Base-by-base conservation (phyloP, 129 eudicot genomes). In the Chrysanthemum lavandulifolium region DNA sequence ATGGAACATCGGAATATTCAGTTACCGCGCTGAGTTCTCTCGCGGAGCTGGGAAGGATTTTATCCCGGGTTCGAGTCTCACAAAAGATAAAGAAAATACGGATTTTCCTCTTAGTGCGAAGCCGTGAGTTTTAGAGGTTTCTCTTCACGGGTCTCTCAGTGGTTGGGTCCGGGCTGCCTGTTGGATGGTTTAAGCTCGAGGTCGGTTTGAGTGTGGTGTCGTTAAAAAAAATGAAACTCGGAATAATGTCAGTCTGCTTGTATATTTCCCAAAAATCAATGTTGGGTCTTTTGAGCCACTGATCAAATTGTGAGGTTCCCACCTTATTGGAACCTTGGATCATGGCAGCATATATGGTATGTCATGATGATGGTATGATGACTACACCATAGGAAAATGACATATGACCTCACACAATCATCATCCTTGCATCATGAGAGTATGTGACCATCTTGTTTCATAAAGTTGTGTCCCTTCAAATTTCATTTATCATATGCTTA, bases 301-400 rank as follows among this genome's bases (percentile, higher is more conserved):
- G 71, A 74, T 64, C 14, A 63, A 64, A 52, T 50, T 0, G 9
- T 36, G 2, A 18, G 66, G 51, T 74, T 33, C 72, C 79, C 48
- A 56, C 16, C 64, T 13, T 12, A 75, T 67, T 76, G 80, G 73
- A 76, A 67, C 55, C 52, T 49, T 68, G 69, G 69, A 49, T 33
- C 53, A 47, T 57, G 60, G 78, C 14, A 64, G 15, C 55, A 74
- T 63, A 21, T 53, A 2, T 58, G 62, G 15, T 48, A 50, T 47
- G 80, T 76, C 80, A 76, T 58, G 74, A 57, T 76, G 80, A 76
- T 68, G 61, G 61, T 67, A 67, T 48, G 74, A 76, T 58, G 69
- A 76, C 74, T 45, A 43, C 58, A 25, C 52, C 15, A 47, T 45
- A 56, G 23, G 60, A 57, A 76, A 68, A 15, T 25, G 52, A 27